phyloP scores from a whole-genome alignment of 2,329 filamentous ascomycete genomes.

The Trichoderma sp. region DNA sequence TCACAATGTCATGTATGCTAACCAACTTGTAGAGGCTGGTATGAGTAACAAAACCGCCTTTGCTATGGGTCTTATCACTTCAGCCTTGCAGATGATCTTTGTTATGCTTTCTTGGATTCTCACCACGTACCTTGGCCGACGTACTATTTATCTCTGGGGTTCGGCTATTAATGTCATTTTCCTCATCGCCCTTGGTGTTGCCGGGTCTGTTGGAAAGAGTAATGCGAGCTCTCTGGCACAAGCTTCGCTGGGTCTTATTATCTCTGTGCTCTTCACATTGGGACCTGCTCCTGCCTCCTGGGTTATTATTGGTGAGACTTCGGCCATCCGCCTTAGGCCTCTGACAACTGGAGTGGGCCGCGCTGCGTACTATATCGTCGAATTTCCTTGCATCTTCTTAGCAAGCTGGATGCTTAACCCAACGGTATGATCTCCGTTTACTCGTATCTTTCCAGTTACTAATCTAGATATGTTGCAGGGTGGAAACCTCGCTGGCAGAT shows the following conservation, averaged over 20 bases:
- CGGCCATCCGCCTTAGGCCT: conserved; percentile 1
- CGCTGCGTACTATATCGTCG: background rate
- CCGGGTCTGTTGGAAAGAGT: background rate
- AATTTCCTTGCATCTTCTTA: conserved; percentile 4
- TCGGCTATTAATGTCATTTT: background rate
- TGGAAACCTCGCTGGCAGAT: conserved; percentile 1
- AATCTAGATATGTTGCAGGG: background rate
- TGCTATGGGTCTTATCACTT: background rate
- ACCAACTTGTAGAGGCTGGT: background rate
- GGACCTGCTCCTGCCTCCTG: background rate
- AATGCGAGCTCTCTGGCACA: background rate
- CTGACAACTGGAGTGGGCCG: conserved; percentile 6
- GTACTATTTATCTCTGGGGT: background rate
- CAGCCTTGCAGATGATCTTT: background rate
- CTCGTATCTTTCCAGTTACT: background rate
- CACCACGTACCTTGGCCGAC: background rate
- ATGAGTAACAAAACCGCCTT: background rate
- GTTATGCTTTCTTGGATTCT: conserved; percentile 8
- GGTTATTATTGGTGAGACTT: conserved; percentile 5
- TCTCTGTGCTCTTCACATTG: conserved; percentile 1
- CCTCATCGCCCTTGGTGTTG: background rate
- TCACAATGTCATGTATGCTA: background rate
- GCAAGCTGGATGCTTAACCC: conserved; percentile 4
- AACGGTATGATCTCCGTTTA: background rate
- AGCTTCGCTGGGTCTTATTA: background rate